Base-by-base conservation (phyloP, 192 early-diverging fungal species). In the Coemansia sp. region DNA sequence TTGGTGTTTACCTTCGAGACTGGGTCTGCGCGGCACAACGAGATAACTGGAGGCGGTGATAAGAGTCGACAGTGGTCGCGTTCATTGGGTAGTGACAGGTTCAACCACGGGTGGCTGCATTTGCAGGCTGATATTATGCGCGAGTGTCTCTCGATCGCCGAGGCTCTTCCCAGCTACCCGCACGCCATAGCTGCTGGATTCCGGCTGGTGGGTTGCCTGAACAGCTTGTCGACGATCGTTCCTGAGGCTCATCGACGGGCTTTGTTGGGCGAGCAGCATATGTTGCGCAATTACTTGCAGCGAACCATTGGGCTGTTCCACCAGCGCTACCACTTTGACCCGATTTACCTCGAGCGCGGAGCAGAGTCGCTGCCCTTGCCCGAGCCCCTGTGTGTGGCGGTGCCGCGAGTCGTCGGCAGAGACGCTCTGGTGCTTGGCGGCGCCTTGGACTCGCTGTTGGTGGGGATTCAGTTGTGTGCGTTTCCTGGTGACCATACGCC, bases 151-250 rank as follows among this genome's bases (percentile, higher is more conserved):
- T 75, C 82, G 6, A 70, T 76, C 22, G 68, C 77, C 3, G 82
- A 78, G 66, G 82, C 77, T 18, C 49, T 84, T 54, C 77, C 82
- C 12, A 84, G 82, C 66, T 70, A 76, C 29, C 71, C 82, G 10
- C 74, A 84, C 51, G 82, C 82, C 16, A 66, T 79, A 33, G 77
- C 73, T 0, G 54, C 74, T 15, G 77, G 74, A 12, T 70, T 78
- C 41, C 74, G 72, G 2, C 67, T 84, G 51, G 74, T 75, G 34
- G 63, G 74, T 52, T 84, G 82, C 16, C 57, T 84, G 34, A 73
- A 63, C 59, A 59, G 60, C 29, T 65, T 80, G 55, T 40, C 74
- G 0, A 51, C 42, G 20, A 73, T 47, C 8, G 67, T 65, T 12
- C 55, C 66, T 6, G 73, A 69, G 36, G 29, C 68, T 27, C 76